A percentile compares a stretch with the other conserved stretches of the same genome.
phyloP scores from a whole-genome alignment of 805 yeast genomes.

The Yarrowia bubula region DNA sequence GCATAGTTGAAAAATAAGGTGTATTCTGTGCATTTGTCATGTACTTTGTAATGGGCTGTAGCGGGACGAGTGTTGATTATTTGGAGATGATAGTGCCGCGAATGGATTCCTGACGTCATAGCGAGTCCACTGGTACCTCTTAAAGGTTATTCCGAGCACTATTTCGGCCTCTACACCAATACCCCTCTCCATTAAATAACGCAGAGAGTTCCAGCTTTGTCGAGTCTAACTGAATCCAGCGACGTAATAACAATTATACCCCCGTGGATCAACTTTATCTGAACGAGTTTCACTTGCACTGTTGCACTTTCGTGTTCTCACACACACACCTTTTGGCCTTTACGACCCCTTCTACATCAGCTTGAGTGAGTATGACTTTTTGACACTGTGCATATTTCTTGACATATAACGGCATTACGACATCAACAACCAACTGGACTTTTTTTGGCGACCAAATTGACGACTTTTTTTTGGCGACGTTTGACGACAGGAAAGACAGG shows the following conservation, averaged over 20 bases:
- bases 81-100: not conserved
- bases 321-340: not conserved
- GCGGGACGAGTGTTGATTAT: not conserved
- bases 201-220: constrained; percentile 18
- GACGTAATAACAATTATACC: constrained; percentile 16
- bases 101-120: not conserved
- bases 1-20: constrained; percentile 1
- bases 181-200: not conserved
- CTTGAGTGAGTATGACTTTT: not conserved
- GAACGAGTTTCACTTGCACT: not conserved
- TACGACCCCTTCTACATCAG: not conserved
- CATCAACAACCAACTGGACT: no score
- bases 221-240: constrained; percentile 20
- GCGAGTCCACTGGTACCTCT: not conserved
- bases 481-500: no score
- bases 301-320: not conserved
- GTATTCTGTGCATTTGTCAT: not conserved
- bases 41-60: not conserved
- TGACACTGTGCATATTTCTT: no score
- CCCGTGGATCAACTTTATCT: constrained; percentile 15
- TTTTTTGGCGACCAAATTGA: no score
- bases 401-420: no score
- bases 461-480: no score
- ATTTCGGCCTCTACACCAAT: not conserved
- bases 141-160: not conserved